Base-by-base conservation (phyloP, 2,329 filamentous ascomycete genomes). In the Fusarium sacchari region DNA sequence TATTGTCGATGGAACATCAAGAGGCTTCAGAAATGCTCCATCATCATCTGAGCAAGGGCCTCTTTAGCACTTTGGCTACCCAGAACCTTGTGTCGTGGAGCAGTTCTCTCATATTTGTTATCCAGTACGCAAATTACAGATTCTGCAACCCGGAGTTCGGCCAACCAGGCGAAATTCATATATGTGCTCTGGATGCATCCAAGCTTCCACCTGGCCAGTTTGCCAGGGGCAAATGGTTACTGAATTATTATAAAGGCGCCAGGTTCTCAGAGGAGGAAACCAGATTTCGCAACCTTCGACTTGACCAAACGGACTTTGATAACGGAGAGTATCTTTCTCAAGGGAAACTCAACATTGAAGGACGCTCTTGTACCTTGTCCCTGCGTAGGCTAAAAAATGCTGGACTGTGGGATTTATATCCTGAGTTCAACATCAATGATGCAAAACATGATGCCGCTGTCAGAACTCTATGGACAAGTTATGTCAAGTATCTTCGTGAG, bases 11-110 rank as follows among this genome's bases (percentile, higher is more conserved):
- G 15, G 10, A 37, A 1, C 1, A 20, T 11, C 12, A 34, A 28
- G 0, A 22, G 2, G 28, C 46, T 7, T 53, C 57, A 0, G 7
- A 24, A 2, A 43, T 40, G 50, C 2, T 66, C 0, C n/a, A 64
- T 0, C 3, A 20, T 0, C 63, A 64, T 28, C 15, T 66, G 1
- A 0, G 1, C 5, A 43, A 22, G 30, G 14, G 15, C 1, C 3
- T 1, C 6, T 40, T 10, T 6, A 10, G 1, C 1, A 18, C 0
- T 11, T 2, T 1, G 2, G 1, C 1, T 15, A 34, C 18, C 0
- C 8, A 44, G 0, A 67, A 67, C 2, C 39, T 65, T 6, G 39
- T 66, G 3, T 67, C 61, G 0, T 66, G 52, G 61, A 67, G 39
- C 5, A 67, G 44, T 3, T 67, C 50, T 1, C 20, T 65, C 3